Evolutionary conservation across 371 early-diverging fungal genomes (phyloP), one percentile per base, ranked within the genome.

Genomic region (Circinella minor): DNA sequence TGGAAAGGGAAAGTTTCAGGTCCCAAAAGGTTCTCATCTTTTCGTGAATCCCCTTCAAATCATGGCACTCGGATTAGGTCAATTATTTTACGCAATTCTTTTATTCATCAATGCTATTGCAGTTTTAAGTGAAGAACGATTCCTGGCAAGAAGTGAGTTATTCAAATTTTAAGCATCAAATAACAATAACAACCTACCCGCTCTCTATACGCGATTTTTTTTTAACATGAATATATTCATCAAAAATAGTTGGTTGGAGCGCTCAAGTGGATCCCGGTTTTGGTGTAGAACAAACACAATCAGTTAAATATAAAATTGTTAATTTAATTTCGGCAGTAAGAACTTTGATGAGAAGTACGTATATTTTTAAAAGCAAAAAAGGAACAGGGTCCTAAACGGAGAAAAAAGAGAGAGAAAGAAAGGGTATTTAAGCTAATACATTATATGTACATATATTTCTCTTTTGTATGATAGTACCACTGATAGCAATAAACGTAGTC

Each of bases 61-160:
- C 75, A 81, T 88, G 80, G 75, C 86, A 39, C 80, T 93, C 71
- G 88, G 89, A 49, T 81, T 94, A 55, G 94, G 93, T 47, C 89
- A 88, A 46, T 77, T 97, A 59, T 81, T 97, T 63, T 92, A 94
- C 72, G 89, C 92, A 17, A 71, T 85, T 61, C 82, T 97, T 51
- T 88, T 95, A 72, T 83, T 96, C 73, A 88, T 96, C 72, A 98
- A 98, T 80, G 93, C 95, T 49, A 85, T 98, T 39, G 97, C 97
- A 49, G 89, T 98, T 60, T 81, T 98, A 59, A 94, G 95, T 75
- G 97, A 98, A 84, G 96, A 98, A 65, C 89, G 98, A 43, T 98
- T 98, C 74, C 86, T 98, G 38, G 95, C 96, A 10, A 80, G 95
- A 80, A 95, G 97, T 97, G 91, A 79, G 88, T 27, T 27, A 27